Base-by-base conservation (phyloP, 2,329 filamentous ascomycete species). In the Fragosphaeria purpurea region DNA sequence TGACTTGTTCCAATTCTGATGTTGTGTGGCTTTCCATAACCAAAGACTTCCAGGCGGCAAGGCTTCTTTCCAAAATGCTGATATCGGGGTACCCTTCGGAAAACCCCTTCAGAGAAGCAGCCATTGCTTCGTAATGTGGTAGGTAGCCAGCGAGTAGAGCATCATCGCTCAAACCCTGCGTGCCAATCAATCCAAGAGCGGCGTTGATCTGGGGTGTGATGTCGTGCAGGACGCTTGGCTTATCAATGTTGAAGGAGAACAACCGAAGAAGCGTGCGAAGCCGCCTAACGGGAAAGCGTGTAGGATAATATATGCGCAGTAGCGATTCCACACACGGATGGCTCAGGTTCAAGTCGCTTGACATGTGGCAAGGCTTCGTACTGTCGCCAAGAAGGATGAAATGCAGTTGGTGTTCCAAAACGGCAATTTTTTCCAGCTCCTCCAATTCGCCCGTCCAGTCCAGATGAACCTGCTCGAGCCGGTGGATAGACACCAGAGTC, bases 401-500 rank as follows among this genome's bases (percentile, higher is more conserved):
- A 46, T 77, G 70, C 42, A 85, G 63, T 34, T 81, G 69, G 58
- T 84, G 76, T 55, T 85, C 80, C 13, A 85, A 66, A 1, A 79
- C 75, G 3, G 79, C 76, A 7, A 72, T 74, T 53, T 74, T 76
- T 62, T 77, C 76, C 6, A 62, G 55, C 43, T 73, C 77, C 0
- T 70, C 64, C 6, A 82, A 61, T 42, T 75, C 68, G 50, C 72
- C 72, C 2, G 74, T 74, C 73, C 77, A 77, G 48, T 83, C 76
- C 42, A 75, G 70, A 60, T 68, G 74, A n/a, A 71, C 75, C 48
- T 70, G 69, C 51, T 76, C 77, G 12, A 84, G 69, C 55, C 80
- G 82, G 33, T 82, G 70, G 47, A 85, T 73, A 4, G 76, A 74
- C 30, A 74, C 73, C 11, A 86, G 64, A 0, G 80, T 74, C 38